Evolutionary conservation across 441 rosid species (phyloP), one percentile per base, ranked within the genome.

Genomic region (Syzygium syzygioides): DNA sequence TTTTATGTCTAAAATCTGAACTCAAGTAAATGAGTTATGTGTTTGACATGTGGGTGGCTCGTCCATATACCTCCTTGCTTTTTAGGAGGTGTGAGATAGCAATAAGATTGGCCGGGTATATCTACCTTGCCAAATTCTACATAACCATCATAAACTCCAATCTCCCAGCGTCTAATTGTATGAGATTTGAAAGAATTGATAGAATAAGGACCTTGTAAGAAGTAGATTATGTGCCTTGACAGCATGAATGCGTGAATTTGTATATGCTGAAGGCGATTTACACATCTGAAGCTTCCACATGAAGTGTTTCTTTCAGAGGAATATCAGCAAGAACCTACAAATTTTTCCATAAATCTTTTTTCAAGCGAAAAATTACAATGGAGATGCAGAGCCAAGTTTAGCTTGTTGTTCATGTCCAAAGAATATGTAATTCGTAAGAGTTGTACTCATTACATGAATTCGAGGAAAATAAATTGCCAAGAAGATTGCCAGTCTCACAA

Each of bases 201-300:
- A 86, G 76, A 28, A 17, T 53, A 88, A 55, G 54, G 60, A 95
- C 97, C 97, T 94, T 87, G 93, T 87, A 83, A 95, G 93, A 88
- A 95, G 55, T 57, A 95, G 89, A 14, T 92, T 93, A 76, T 94
- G 93, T 89, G 95, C 95, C 88, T 92, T 92, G 88, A 94, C 92
- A 55, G 91, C 93, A 90, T 92, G 94, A 41, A 95, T 93, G 88
- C 91, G 94, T 56, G 95, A 90, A 87, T 94, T 94, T 87, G 94
- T 90, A 86, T 66, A 91, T 86, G 92, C 93, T 79, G 97, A 93
- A 86, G 95, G 94, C 32, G 93, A 90, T 87, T 92, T 91, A 79
- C 93, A 93, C 94, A 95, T 88, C 57, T 91, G 90, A 87, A 95
- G 92, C 90, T 95, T 95, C 97, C 97, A 95, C 19, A 86, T 87